These are phyloP conservation scores for Datura wrightii DNA, from an alignment of 257 asterid species.

Conservation along the genomic window DNA sequence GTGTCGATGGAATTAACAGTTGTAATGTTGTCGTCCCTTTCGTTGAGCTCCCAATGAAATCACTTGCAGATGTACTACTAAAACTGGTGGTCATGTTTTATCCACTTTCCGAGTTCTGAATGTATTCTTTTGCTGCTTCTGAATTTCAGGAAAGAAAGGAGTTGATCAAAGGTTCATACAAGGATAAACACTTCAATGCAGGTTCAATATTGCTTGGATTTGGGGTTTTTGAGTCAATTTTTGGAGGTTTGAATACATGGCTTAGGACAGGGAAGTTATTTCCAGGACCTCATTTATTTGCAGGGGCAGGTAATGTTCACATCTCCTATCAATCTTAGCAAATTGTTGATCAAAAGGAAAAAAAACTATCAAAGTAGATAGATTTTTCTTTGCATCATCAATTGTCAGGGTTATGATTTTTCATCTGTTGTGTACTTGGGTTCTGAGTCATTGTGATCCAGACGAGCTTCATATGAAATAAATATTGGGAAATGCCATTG, in stretches of 20 bases:
- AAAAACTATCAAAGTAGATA: neutral
- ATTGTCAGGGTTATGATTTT: neutral
- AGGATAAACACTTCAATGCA: slow-evolving; percentile 87
- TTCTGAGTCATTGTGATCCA: neutral
- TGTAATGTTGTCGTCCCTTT: neutral
- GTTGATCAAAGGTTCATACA: slow-evolving; percentile 81
- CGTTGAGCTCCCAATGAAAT: neutral
- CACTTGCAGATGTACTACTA: slow-evolving; percentile 12
- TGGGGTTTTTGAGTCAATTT: slow-evolving; percentile 74
- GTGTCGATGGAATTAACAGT: neutral
- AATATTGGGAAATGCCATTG: too few relatives aligned
- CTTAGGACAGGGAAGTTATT: slow-evolving; percentile 86
- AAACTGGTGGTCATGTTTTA: neutral
- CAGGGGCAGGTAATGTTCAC: slow-evolving; percentile 71
- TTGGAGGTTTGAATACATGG: slow-evolving; percentile 87
- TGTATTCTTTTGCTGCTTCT: neutral
- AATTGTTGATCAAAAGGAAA: neutral
- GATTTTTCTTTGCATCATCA: neutral
- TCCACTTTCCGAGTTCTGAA: neutral
- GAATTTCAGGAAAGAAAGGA: slow-evolving; percentile 75
- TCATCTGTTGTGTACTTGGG: neutral
- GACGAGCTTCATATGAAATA: neutral
- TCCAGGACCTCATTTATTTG: slow-evolving; percentile 96
- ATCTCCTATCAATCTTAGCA: neutral
- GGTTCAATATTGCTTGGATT: slow-evolving; percentile 88